Percentiles rank a stretch among this genome's conserved stretches.
Evolutionary conservation across 208 protist species (phyloP).

Genomic region (Borovskyia barvae): DNA sequence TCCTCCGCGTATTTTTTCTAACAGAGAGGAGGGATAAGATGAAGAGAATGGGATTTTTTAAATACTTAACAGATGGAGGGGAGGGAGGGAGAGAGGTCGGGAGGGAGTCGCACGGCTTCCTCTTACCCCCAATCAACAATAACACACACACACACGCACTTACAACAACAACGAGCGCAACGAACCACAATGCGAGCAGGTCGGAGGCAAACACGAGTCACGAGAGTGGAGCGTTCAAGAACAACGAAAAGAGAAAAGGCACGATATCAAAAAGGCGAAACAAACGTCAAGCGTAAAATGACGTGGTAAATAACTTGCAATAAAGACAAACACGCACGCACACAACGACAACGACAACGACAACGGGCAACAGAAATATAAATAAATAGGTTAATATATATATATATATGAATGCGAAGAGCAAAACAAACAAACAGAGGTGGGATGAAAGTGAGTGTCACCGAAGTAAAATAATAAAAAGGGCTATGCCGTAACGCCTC

Average conservation of each 20-base stretch:
- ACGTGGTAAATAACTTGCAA: not conserved
- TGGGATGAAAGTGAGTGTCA: too few species aligned
- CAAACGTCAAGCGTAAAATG: not conserved
- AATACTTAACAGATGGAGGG: too few species aligned
- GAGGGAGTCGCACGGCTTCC: too few species aligned
- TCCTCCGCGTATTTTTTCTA: too few species aligned
- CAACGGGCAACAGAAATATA: conserved; percentile 1
- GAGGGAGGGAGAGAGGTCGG: too few species aligned
- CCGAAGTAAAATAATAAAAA: not conserved
- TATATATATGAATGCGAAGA: too few species aligned
- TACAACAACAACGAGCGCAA: not conserved
- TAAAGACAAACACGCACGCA: not conserved
- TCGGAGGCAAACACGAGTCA: not conserved
- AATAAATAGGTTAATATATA: too few species aligned
- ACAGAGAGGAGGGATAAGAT: too few species aligned
- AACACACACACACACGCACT: not conserved
- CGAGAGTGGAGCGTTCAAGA: not conserved
- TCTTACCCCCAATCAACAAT: too few species aligned
- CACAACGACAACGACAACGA: not conserved
- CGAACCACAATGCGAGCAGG: not conserved
- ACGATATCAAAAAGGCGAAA: not conserved
- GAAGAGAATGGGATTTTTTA: too few species aligned
- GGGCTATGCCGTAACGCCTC: too few species aligned
- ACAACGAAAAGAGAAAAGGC: not conserved
- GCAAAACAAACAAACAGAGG: not conserved